A percentile compares a stretch with the other conserved stretches of the same genome.
phyloP scores from a whole-genome alignment of 1,284 basidiomycete genomes.

The Pyrrhoderma noxium region DNA sequence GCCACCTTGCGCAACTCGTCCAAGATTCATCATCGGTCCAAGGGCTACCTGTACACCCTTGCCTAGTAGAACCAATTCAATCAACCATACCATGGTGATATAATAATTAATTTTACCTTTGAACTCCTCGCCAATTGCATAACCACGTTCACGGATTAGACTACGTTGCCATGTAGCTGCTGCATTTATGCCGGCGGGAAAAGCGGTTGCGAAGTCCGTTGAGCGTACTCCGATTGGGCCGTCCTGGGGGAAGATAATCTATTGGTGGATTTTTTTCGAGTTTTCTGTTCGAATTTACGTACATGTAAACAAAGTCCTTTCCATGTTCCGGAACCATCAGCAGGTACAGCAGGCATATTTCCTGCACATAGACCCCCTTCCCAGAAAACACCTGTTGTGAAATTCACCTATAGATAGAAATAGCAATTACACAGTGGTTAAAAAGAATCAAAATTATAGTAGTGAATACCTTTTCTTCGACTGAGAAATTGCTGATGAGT shows the following conservation, averaged over 20 bases:
- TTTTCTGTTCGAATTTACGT: constrained; percentile 4
- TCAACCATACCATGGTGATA: constrained; percentile 46
- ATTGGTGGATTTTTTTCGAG: background rate
- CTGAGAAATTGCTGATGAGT: constrained; percentile 9
- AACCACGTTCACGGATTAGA: constrained; percentile 65
- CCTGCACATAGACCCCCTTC: constrained; percentile 54
- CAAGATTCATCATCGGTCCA: constrained; percentile 66
- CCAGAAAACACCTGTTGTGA: constrained; percentile 52
- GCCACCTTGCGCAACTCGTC: constrained; percentile 57
- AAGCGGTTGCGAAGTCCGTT: constrained; percentile 47
- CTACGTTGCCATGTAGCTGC: constrained; percentile 55
- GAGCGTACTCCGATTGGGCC: constrained; percentile 40
- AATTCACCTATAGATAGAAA: constrained; percentile 35
- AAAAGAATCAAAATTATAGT: background rate
- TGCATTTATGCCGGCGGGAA: constrained; percentile 53
- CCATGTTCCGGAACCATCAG: constrained; percentile 28
- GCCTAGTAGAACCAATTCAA: constrained; percentile 33
- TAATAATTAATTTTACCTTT: constrained; percentile 66
- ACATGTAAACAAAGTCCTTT: constrained; percentile 65
- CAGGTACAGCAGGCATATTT: constrained; percentile 35
- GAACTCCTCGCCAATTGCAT: constrained; percentile 74
- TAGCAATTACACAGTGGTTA: background rate
- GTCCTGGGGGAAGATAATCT: constrained; percentile 34
- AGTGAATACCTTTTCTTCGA: constrained; percentile 30
- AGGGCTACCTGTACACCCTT: constrained; percentile 76